A percentile compares a stretch with the other conserved stretches of the same genome.
These are phyloP conservation scores for Silene conica DNA, from an alignment of 148 eudicot species.

Conservation along the genomic window DNA sequence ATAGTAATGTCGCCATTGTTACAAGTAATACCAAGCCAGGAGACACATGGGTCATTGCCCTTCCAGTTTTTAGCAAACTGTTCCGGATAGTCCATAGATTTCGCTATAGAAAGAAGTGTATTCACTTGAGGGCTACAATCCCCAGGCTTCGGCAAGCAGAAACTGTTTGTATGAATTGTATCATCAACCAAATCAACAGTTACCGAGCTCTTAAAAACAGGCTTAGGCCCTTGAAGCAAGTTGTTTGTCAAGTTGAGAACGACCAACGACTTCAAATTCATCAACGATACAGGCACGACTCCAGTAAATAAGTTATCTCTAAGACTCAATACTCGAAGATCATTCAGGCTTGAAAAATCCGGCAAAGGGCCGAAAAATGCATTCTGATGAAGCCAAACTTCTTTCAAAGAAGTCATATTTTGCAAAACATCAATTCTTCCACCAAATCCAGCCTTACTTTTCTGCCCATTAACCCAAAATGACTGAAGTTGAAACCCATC, in stretches of 20 bases:
- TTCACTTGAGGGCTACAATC: constrained; percentile 68
- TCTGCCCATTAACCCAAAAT: constrained; percentile 91
- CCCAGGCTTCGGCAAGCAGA: constrained; percentile 66
- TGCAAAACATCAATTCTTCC: constrained; percentile 73
- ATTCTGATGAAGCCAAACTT: constrained; percentile 82
- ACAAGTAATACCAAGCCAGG: constrained; percentile 87
- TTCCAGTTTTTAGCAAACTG: constrained; percentile 81
- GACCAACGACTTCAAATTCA: constrained; percentile 51
- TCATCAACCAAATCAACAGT: constrained; percentile 46
- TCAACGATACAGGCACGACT: constrained; percentile 60
- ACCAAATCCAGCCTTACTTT: constrained; percentile 41
- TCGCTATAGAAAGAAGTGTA: constrained; percentile 49
- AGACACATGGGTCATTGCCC: constrained; percentile 72
- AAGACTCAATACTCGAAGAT: constrained; percentile 50
- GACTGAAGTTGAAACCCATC: constrained; percentile 75
- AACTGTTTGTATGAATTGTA: constrained; percentile 62
- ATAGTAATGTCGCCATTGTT: constrained; percentile 61
- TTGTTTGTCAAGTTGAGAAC: constrained; percentile 89
- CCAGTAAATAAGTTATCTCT: constrained; percentile 81
- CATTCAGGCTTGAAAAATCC: constrained; percentile 61
- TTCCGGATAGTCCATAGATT: constrained; percentile 60
- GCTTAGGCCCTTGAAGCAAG: constrained; percentile 79
- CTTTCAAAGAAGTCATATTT: constrained; percentile 82
- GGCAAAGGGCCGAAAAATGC: constrained; percentile 85
- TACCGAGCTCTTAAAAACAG: constrained; percentile 60